Base-by-base conservation (phyloP, 148 eudicot species). In the Polygonum aviculare region DNA sequence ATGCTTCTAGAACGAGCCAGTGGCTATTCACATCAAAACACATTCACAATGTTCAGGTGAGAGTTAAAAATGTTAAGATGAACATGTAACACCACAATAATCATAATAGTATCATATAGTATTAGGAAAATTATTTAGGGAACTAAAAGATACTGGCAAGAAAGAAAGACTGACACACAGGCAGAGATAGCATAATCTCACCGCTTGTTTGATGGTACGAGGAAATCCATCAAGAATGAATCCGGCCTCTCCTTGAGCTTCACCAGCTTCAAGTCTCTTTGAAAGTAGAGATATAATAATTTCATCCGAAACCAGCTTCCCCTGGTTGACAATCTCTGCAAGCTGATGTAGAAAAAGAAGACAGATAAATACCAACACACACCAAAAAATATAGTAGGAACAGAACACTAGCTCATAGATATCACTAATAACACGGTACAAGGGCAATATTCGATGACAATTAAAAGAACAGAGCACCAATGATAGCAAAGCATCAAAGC, bases 151-250 rank as follows among this genome's bases (percentile, higher is more conserved):
- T 0, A 2, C 2, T 39, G 41, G 41, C 41, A 39, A 39, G 41
- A 39, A 39, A 39, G 41, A 39, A 39, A 39, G 41, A 39, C 41
- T 1, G 41, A 39, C 41, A 39, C 6, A 39, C 41, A 39, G 41
- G 41, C 41, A 39, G 41, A 39, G 6, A 39, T 39, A 39, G 6
- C 41, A 39, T 39, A 39, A 39, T 39, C 41, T 39, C 41, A 39
- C 99, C 62, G 99, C 99, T 86, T 95, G 99, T 87, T 91, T 87
- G 44, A 95, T 94, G 52, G 99, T 95, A 74, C 99, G 91, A 6
- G 99, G 99, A 83, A 95, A 95, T 54, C 99, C 99, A 81, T 95
- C 99, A 52, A 95, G 93, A 82, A 95, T 95, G 80, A 95, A 95
- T 73, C 99, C 99, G 0, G 93, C 82, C 87, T 95, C 99, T 73